Percentiles rank a stretch among this genome's conserved stretches.
These are phyloP conservation scores for Triadica sebifera DNA, from an alignment of 345 rosid species.

Conservation along the genomic window DNA sequence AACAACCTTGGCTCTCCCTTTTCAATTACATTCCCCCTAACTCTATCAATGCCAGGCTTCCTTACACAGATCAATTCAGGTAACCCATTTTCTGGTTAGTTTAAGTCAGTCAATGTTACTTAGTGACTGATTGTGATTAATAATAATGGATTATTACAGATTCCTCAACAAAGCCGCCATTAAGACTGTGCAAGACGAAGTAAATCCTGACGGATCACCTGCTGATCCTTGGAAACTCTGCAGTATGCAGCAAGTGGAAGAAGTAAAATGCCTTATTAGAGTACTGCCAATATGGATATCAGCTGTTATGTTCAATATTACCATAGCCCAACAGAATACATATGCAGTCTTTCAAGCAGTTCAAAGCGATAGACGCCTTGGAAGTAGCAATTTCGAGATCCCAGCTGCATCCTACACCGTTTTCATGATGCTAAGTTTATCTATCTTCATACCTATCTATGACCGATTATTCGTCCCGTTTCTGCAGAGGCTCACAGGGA, in stretches of 20 bases:
- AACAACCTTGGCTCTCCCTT: conserved; percentile 39
- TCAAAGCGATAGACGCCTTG: conserved; percentile 39
- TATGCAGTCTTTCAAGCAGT: conserved; percentile 47
- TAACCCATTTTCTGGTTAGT: conserved; percentile 8
- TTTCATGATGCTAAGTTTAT: conserved; percentile 43
- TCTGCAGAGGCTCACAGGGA: conserved; percentile 37
- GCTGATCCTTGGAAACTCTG: conserved; percentile 50
- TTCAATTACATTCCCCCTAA: conserved; percentile 28
- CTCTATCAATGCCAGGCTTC: conserved; percentile 42
- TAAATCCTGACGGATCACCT: conserved; percentile 45
- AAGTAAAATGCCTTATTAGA: conserved; percentile 45
- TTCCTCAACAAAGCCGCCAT: conserved; percentile 50
- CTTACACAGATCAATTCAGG: conserved; percentile 51
- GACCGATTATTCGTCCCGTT: conserved; percentile 38
- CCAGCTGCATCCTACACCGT: conserved; percentile 45
- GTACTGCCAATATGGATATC: conserved; percentile 49
- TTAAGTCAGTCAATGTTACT: too few relatives aligned
- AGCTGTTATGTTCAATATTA: conserved; percentile 24
- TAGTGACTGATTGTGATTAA: neutral
- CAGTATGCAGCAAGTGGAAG: conserved; percentile 56
- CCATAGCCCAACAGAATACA: conserved; percentile 41
- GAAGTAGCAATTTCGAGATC: conserved; percentile 33
- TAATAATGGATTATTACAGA: conserved; percentile 12
- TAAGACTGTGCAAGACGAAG: conserved; percentile 26
- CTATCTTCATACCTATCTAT: conserved; percentile 41